Evolutionary conservation across 2,329 filamentous ascomycete genomes (phyloP).

Genomic region (Verticillium longisporum): DNA sequence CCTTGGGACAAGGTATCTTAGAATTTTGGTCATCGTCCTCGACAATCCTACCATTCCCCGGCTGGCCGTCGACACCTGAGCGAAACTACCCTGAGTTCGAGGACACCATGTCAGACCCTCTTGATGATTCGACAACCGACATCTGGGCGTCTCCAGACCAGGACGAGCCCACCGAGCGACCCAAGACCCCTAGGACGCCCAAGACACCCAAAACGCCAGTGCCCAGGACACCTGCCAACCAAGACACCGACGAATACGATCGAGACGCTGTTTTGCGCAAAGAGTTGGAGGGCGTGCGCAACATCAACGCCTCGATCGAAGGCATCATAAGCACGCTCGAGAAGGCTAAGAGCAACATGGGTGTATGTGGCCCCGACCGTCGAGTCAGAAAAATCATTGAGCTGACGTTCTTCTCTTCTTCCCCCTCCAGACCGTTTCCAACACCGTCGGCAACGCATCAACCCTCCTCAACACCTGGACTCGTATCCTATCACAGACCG

Average conservation of each 20-base stretch:
- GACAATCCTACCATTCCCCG: no score
- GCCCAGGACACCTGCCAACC: constrained; percentile 32
- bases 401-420: constrained; percentile 3
- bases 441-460: constrained; percentile 81
- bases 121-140: constrained; percentile 39
- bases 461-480: constrained; percentile 93
- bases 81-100: background rate
- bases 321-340: constrained; percentile 65
- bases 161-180: constrained; percentile 22
- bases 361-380: constrained; percentile 37
- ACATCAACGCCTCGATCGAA: constrained; percentile 85
- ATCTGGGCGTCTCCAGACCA: constrained; percentile 36
- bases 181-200: constrained; percentile 40
- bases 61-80: no score
- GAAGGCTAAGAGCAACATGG: constrained; percentile 71
- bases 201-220: constrained; percentile 40
- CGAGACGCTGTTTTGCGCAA: constrained; percentile 68
- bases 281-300: constrained; percentile 76
- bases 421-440: constrained; percentile 62
- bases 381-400: background rate
- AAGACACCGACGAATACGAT: constrained; percentile 40
- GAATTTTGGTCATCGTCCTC: no score
- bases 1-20: background rate
- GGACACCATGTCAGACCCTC: constrained; percentile 34
- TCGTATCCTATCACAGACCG: constrained; percentile 89